Evolutionary conservation across 306 rosid genomes (phyloP), one percentile per base, ranked within the genome.

Genomic region (Vigna radiata): DNA sequence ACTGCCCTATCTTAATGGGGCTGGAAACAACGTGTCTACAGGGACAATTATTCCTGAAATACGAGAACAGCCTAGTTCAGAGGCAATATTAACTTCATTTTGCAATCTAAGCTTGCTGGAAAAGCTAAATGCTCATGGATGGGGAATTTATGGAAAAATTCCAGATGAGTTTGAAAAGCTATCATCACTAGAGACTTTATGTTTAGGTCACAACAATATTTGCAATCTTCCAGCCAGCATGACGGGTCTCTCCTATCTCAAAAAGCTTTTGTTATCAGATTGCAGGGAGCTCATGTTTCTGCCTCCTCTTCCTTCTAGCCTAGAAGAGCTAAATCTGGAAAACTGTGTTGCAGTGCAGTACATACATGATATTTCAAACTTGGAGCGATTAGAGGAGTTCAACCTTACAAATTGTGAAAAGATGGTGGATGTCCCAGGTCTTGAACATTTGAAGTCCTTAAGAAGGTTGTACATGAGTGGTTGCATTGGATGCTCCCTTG

Each of bases 241-340:
- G 79, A 80, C 7, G 17, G 87, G 87, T 17, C 75, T 87, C 43
- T 85, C 86, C 44, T 1, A 17, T 46, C 89, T 89, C n/a, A 69
- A 62, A 58, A 10, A n/a, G 2, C 93, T 89, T 67, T 1, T 10
- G 8, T 59, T 89, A 71, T 50, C 85, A 49, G 48, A 78, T 4
- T 89, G 90, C 63, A 75, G 25, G 52, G 63, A 82, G 63, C 94
- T 89, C 59, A 53, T 67, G 48, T 69, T 70, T 60, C 67, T 89
- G 43, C 94, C 94, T 27, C 82, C 87, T 23, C 90, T 87, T 84
- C 91, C 94, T 18, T 75, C 94, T 10, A 77, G 90, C 85, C 82
- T 89, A 67, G 13, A 7, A 66, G 50, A 46, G 59, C 47, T 89
- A n/a, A 36, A 87, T 69, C 58, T 72, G 64, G 88, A 81, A 19